Percentiles rank a stretch among this genome's conserved stretches.
phyloP scores from a whole-genome alignment of 208 protist species.

The Leishmania tropica region DNA sequence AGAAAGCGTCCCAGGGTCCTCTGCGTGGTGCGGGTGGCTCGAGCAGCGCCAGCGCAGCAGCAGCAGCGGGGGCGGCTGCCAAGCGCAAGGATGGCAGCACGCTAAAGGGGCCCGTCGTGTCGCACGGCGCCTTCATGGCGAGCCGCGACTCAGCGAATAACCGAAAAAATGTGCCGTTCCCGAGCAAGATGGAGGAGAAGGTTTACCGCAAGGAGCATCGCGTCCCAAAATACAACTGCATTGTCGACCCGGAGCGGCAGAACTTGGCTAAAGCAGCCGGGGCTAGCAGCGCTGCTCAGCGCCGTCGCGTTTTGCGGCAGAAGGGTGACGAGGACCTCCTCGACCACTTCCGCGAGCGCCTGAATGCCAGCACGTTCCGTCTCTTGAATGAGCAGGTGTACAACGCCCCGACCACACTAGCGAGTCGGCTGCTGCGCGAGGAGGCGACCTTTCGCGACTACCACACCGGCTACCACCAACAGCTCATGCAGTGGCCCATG shows the following conservation, averaged over 20 bases:
- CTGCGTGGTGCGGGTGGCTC: constrained; percentile 6
- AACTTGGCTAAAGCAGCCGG: constrained; percentile 39
- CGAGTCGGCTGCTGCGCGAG: constrained; percentile 80
- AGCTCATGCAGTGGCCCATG: constrained; percentile 93
- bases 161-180: constrained; percentile 66
- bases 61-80: background rate
- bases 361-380: constrained; percentile 86
- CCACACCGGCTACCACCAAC: constrained; percentile 93
- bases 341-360: constrained; percentile 82
- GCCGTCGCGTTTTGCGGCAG: constrained; percentile 65
- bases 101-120: constrained; percentile 79
- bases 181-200: constrained; percentile 57
- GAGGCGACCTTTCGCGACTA: constrained; percentile 86
- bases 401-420: constrained; percentile 79
- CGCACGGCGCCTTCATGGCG: constrained; percentile 38
- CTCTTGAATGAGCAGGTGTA: constrained; percentile 91
- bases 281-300: constrained; percentile 85
- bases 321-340: constrained; percentile 84
- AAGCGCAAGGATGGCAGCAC: constrained; percentile 48
- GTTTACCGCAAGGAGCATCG: constrained; percentile 61
- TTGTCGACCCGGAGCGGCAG: constrained; percentile 30
- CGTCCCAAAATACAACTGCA: constrained; percentile 50
- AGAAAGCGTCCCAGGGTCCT: constrained; percentile 24
- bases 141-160: constrained; percentile 84
- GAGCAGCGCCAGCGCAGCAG: background rate